Evolutionary conservation across 306 rosid species (phyloP), one percentile per base, ranked within the genome.

Genomic region (Pyrus bretschneideri): DNA sequence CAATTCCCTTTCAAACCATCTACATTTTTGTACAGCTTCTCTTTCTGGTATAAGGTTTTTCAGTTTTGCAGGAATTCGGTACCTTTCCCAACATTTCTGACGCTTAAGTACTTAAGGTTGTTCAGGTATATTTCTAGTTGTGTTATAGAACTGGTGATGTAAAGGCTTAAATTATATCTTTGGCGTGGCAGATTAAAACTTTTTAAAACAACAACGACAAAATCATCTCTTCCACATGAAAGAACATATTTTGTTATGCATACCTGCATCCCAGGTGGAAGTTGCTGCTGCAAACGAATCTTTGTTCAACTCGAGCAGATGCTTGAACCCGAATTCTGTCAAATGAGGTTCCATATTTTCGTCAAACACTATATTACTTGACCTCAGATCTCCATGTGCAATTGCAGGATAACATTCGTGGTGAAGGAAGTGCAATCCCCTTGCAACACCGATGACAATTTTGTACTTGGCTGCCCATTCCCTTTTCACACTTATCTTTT

Each of bases 281-380:
- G 87, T 66, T 79, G 79, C 58, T 29, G 90, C 66, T 42, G 85
- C 69, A 81, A 62, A 82, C 23, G 89, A 65, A 35, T 78, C 85
- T 73, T 78, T 84, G 73, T 86, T 86, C 82, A 89, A 80, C 81
- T 82, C 87, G 33, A 81, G 75, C 81, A 89, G 73, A 69, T 84
- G 86, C 31, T 85, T 89, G 79, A 95, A 82, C 62, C 98, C 98
- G 67, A 89, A 92, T 76, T 95, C 97, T 13, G 93, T 85, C 85
- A 92, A 85, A 72, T 76, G 91, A 52, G 97, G 96, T 72, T 95
- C 97, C 97, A 89, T 92, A 60, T 87, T 85, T 89, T 95, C 97
- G 15, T 92, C 97, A 64, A 95, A 90, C n/a, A 95, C 82, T 65
- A 95, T 67, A 60, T 92, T 95, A 75, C 77, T 88, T 15, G 97